A percentile compares a stretch with the other conserved stretches of the same genome.
These are phyloP conservation scores for Microdochium trichocladiopsis DNA, from an alignment of 2,329 filamentous ascomycete genomes.

Conservation along the genomic window DNA sequence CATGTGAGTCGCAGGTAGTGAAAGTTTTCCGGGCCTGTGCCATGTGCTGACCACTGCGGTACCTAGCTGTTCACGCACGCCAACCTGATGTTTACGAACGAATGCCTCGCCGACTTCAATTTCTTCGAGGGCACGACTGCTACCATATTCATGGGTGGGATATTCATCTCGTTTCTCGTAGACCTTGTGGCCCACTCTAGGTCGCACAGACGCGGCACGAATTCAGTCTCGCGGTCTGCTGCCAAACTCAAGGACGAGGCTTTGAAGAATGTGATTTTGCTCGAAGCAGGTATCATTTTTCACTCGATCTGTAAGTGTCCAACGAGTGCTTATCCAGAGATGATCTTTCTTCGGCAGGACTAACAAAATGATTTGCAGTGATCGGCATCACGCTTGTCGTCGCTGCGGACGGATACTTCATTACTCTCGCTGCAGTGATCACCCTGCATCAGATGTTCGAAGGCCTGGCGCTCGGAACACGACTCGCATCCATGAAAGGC, in stretches of 20 bases:
- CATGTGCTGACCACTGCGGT: no score
- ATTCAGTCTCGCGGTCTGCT: slow-evolving; percentile 32
- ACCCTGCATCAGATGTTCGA: slow-evolving; percentile 77
- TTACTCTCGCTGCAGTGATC: slow-evolving; percentile 58
- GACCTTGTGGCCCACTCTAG: slow-evolving; percentile 61
- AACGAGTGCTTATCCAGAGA: no score
- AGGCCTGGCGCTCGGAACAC: slow-evolving; percentile 65
- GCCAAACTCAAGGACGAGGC: not conserved
- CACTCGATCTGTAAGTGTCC: slow-evolving; percentile 58
- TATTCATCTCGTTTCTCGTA: slow-evolving; percentile 66
- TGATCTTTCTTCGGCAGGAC: no score
- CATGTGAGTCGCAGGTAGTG: no score
- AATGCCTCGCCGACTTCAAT: slow-evolving; percentile 56
- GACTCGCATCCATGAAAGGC: slow-evolving; percentile 52
- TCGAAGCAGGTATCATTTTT: slow-evolving; percentile 70
- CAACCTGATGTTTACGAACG: slow-evolving; percentile 62
- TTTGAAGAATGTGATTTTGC: slow-evolving; percentile 44
- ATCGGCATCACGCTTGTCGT: slow-evolving; percentile 60
- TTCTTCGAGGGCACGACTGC: slow-evolving; percentile 63
- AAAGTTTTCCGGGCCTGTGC: no score
- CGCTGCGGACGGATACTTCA: slow-evolving; percentile 46
- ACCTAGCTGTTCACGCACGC: slow-evolving; percentile 62
- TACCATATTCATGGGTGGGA: slow-evolving; percentile 66
- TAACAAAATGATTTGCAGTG: no score
- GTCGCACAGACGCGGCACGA: slow-evolving; percentile 11